A percentile compares a stretch with the other conserved stretches of the same genome.
Evolutionary conservation across 352 stramenopile species (phyloP).

Genomic region (Aphanomyces invadans): DNA sequence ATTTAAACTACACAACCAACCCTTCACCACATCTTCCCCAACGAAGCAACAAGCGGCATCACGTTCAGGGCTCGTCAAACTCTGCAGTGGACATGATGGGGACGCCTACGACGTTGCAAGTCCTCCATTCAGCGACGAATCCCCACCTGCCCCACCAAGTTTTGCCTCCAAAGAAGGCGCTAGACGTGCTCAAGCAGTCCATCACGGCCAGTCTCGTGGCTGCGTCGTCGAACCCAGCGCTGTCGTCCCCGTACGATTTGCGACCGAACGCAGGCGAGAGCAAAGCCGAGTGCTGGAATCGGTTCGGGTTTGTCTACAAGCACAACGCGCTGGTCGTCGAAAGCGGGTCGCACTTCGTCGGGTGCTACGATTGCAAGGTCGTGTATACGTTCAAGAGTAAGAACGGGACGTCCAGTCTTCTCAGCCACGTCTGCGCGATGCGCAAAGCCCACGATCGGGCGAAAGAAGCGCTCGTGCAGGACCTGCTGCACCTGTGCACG

Average conservation of each 20-base stretch:
- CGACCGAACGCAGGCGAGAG: constrained; percentile 5
- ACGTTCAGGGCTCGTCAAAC: too few relatives aligned
- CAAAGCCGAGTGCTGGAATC: constrained; percentile 12
- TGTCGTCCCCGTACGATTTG: not conserved
- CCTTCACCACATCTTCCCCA: too few relatives aligned
- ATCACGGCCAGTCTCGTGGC: not conserved
- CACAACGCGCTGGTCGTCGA: constrained; percentile 12
- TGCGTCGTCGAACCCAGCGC: not conserved
- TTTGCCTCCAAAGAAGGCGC: not conserved
- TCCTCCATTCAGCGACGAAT: not conserved
- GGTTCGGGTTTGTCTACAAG: constrained; percentile 21
- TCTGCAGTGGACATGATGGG: too few relatives aligned
- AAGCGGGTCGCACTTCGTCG: constrained; percentile 2
- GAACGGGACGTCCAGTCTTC: not conserved
- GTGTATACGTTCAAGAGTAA: not conserved
- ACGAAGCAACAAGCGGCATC: not conserved
- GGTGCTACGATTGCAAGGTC: constrained; percentile 19
- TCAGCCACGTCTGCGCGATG: not conserved
- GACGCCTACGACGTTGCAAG: not conserved
- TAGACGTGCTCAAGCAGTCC: constrained; percentile 11
- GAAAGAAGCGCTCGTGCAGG: not conserved
- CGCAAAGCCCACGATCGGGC: not conserved
- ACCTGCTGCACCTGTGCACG: not conserved
- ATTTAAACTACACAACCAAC: not conserved
- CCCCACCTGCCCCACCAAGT: too few relatives aligned